Conservation (phyloP, 768 basidiomycete species). For the Suillus placidus region DNA sequence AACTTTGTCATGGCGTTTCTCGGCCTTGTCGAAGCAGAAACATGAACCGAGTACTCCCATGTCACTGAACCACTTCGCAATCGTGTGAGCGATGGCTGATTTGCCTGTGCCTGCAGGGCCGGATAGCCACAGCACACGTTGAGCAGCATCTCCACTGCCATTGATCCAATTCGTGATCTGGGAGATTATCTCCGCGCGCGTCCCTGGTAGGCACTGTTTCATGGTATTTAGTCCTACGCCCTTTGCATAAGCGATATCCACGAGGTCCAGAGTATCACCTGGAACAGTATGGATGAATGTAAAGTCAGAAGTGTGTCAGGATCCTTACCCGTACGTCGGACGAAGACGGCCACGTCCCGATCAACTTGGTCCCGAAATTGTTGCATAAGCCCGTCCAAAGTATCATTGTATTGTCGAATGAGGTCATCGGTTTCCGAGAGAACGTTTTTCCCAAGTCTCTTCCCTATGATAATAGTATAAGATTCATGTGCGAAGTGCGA, state of each 20-base stretch:
- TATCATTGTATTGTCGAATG: not conserved
- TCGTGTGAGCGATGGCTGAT: too few species aligned
- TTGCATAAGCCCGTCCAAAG: constrained; percentile 4
- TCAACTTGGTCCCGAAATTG: constrained; percentile 6
- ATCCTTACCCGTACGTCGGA: not conserved
- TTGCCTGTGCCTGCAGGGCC: too few species aligned
- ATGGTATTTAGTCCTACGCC: constrained; percentile 6
- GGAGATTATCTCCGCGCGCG: constrained; percentile 11
- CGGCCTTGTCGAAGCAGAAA: too few species aligned
- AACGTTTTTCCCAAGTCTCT: too few species aligned
- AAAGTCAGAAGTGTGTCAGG: not conserved
- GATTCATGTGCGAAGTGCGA: not conserved
- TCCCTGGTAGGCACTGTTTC: constrained; percentile 6
- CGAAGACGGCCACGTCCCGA: not conserved
- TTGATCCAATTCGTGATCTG: constrained; percentile 20
- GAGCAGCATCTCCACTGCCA: too few species aligned
- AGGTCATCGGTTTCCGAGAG: not conserved
- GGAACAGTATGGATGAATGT: not conserved
- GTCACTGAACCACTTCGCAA: too few species aligned
- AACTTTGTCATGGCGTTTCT: constrained; percentile 1
- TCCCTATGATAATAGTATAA: too few species aligned
- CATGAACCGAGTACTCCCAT: too few species aligned
- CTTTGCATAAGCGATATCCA: not conserved
- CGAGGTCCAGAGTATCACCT: not conserved
- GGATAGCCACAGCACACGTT: not conserved